Base-by-base conservation (phyloP, 768 basidiomycete genomes). In the Leccinum subtestaceum region DNA sequence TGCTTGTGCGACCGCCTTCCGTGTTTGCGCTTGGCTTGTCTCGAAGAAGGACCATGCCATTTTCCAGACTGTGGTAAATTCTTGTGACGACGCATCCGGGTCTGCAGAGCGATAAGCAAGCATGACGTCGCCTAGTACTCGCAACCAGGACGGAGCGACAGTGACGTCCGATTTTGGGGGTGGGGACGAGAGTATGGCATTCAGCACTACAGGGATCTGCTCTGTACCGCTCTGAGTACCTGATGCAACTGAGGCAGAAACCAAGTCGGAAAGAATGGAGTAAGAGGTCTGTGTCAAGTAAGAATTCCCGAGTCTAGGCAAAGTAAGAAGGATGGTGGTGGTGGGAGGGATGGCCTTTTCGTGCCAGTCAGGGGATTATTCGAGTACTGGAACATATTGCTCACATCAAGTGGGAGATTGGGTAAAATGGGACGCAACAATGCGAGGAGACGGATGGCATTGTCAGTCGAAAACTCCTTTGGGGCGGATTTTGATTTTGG, bases 281-380 rank as follows among this genome's bases (percentile, higher is more conserved):
- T 95, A 98, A 31, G 91, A 81, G 13, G 91, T 85, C 72, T 95
- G 88, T 1, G 95, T 89, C 46, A 99, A 81, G 72, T 95, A 97
- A 21, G 90, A 84, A 65, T 92, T 94, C 40, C 89, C 91, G 8
- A 96, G 80, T 57, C 92, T 88, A 19, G 96, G 94, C 32, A 98
- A 84, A 23, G 83, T 78, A 6, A 98, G 84, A 27, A 98, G 83
- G 21, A 84, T 76, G 19, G 82, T 79, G 21, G 87, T 87, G 52
- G 97, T 82, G 5, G 78, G 62, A 11, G 91, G 83, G 34, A 95
- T 80, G 36, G 85, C 80, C 95, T 98, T 69, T 52, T 36, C n/a
- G 36, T 19, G 52, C 34, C 45, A 27, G 52, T 73, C 57, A 65
- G 61, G 52, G 52, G 56, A 25, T 32, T 48, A 46, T 19, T 63